A percentile compares a stretch with the other conserved stretches of the same genome.
phyloP scores from a whole-genome alignment of 2,329 filamentous ascomycete genomes.

The Kalmusia sp. region DNA sequence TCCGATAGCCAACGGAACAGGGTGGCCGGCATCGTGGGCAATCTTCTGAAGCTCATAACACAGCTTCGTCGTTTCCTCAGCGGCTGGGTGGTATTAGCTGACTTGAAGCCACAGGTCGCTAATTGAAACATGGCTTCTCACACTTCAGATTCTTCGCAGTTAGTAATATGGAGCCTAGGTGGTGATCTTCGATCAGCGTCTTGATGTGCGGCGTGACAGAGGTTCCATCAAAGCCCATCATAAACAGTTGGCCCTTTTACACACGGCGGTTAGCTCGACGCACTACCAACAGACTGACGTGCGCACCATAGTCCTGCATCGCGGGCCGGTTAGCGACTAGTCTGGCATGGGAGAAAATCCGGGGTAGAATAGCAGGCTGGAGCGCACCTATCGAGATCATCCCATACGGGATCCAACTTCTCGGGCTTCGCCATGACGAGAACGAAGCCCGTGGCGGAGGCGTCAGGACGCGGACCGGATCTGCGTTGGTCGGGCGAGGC shows the following conservation, averaged over 20 bases:
- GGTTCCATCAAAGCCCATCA: slow-evolving; percentile 87
- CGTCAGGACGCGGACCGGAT: slow-evolving; percentile 19
- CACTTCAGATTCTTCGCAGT: slow-evolving; percentile 88
- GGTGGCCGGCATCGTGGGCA: slow-evolving; percentile 87
- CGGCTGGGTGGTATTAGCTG: slow-evolving; percentile 65
- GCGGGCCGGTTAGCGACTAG: slow-evolving; percentile 43
- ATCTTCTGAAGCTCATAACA: slow-evolving; percentile 93
- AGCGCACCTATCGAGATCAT: slow-evolving; percentile 76
- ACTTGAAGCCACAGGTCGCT: slow-evolving; percentile 11
- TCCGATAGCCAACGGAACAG: slow-evolving; percentile 86
- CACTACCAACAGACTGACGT: slow-evolving; percentile 20
- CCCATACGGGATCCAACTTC: slow-evolving; percentile 65
- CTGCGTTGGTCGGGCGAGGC: slow-evolving; percentile 31
- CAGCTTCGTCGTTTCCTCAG: slow-evolving; percentile 84
- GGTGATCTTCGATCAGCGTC: slow-evolving; percentile 80
- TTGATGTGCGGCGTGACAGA: slow-evolving; percentile 83
- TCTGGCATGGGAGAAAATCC: slow-evolving; percentile 33
- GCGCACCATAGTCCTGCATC: slow-evolving; percentile 53
- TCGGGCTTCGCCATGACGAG: slow-evolving; percentile 58
- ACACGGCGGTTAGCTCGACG: slow-evolving; percentile 34
- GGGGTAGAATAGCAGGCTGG: slow-evolving; percentile 28
- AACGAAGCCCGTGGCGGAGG: slow-evolving; percentile 51
- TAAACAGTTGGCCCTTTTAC: slow-evolving; percentile 78
- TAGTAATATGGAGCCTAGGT: slow-evolving; percentile 85
- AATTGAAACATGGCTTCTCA: slow-evolving; percentile 50